These are phyloP conservation scores for Hypseocharis bilobata DNA, from an alignment of 441 rosid genomes.

Conservation along the genomic window DNA sequence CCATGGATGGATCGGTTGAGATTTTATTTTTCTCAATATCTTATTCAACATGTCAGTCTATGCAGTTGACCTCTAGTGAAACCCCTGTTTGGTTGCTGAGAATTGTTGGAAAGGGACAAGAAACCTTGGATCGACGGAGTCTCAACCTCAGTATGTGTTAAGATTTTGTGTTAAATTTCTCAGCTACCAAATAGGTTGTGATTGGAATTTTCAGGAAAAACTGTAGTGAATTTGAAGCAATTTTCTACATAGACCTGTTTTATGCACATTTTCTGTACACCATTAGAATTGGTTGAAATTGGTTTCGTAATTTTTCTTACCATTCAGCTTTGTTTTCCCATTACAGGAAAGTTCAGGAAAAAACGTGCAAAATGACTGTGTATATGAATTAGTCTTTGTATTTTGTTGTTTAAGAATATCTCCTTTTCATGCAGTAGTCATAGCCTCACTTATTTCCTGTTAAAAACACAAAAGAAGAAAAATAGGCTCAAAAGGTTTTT, in stretches of 20 bases:
- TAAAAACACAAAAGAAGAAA: no score
- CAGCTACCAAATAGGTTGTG: not conserved
- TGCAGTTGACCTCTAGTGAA: not conserved
- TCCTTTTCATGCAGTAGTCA: not conserved
- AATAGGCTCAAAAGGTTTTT: no score
- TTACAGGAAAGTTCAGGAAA: no score
- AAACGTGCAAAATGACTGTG: not conserved
- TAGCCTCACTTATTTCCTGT: not conserved
- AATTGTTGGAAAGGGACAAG: not conserved
- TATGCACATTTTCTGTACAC: not conserved
- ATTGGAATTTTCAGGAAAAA: not conserved
- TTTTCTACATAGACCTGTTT: not conserved
- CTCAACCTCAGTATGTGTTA: not conserved
- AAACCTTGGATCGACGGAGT: not conserved
- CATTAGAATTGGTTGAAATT: not conserved
- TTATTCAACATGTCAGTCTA: not conserved
- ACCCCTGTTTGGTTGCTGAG: slow-evolving; percentile 3
- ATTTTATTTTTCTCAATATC: not conserved
- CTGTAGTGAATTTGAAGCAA: not conserved
- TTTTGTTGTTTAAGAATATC: not conserved
- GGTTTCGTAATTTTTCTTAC: not conserved
- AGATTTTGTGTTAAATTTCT: not conserved
- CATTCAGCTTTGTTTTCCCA: no score
- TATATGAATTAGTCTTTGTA: not conserved
- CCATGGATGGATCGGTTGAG: not conserved